Percentiles rank a stretch among this genome's conserved stretches.
Conservation (phyloP, 768 basidiomycete species). For the Collybiopsis confluens region DNA sequence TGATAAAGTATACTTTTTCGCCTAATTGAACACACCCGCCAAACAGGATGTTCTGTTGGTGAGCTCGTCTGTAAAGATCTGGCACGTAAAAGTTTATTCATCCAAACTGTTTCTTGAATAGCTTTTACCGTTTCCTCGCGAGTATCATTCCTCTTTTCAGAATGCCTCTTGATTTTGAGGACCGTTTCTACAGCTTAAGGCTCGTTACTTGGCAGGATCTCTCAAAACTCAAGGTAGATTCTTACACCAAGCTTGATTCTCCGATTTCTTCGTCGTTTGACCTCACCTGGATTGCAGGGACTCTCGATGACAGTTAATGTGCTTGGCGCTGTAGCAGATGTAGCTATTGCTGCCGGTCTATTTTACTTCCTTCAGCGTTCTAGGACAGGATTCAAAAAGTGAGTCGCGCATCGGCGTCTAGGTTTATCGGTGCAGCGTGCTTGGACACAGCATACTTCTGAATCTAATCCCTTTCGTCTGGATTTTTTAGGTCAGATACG, state of each 20-base stretch:
- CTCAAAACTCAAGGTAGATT: slow-evolving; percentile 36
- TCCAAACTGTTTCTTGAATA: slow-evolving; percentile 14
- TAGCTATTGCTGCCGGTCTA: slow-evolving; percentile 45
- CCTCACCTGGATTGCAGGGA: slow-evolving; percentile 26
- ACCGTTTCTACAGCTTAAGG: slow-evolving; percentile 29
- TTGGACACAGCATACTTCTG: slow-evolving; percentile 15
- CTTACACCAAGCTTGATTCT: too few species aligned
- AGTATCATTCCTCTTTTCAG: slow-evolving; percentile 14
- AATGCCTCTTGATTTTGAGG: neutral
- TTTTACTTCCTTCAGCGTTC: slow-evolving; percentile 47
- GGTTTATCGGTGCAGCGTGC: neutral
- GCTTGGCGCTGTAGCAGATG: slow-evolving; percentile 45
- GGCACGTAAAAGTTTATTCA: neutral
- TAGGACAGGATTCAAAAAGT: slow-evolving; percentile 52
- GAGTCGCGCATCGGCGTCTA: slow-evolving; percentile 11
- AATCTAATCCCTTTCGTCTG: neutral
- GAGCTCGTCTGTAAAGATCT: slow-evolving; percentile 10
- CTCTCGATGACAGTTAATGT: slow-evolving; percentile 55
- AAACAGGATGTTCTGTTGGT: slow-evolving; percentile 35
- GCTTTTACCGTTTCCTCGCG: slow-evolving; percentile 47
- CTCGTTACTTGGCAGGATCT: slow-evolving; percentile 42
- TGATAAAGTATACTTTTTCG: neutral
- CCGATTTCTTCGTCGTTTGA: neutral
- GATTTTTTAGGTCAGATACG: slow-evolving; percentile 32
- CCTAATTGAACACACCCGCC: neutral